Evolutionary conservation across 768 basidiomycete species (phyloP), one percentile per base, ranked within the genome.

Genomic region (Leccinum subgranulosum): DNA sequence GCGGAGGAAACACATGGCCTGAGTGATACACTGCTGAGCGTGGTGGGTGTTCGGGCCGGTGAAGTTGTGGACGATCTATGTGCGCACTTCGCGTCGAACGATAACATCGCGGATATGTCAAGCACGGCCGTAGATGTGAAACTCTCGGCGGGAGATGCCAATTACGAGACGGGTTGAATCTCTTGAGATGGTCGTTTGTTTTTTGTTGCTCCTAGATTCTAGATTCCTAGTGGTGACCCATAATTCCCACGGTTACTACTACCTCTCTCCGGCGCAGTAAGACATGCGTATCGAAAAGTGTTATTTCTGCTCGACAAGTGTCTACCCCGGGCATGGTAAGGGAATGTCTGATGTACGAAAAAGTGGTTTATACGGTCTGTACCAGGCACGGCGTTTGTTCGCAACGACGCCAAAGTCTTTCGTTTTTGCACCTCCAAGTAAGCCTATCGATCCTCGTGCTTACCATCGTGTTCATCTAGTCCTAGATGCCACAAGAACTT

Each of bases 321-420:
- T 97, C 65, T 99, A 99, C 72, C 97, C 96, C 1, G 96, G 97
- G 11, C 94, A 97, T 68, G 97, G 95, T 88, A 61, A 56, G 80
- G 27, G 12, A 45, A 50, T 3, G 11, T 47, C 27, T 7, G 10
- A 4, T 8, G 12, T 29, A 19, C n/a, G 21, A 5, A 34, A 14
- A 10, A 55, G 10, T 5, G 9, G 9, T 2, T 11, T 3, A 49
- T 36, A 50, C 55, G 14, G 50, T 23, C 31, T 57, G 39, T 14
- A 6, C 43, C 14, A 94, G 92, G 93, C n/a, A 81, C 85, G 66
- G 93, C 92, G 45, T 99, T 99, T 69, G 97, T 99, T 54, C 82
- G 97, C 60, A 99, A 99, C 76, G 97, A 99, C 74, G 87, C 95
- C 57, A 98, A 99, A 79, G 87, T 93, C 60, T 99, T 98, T 77